These are phyloP conservation scores for Colletotrichum magnum DNA, from an alignment of 2,329 filamentous ascomycete species.

Conservation along the genomic window DNA sequence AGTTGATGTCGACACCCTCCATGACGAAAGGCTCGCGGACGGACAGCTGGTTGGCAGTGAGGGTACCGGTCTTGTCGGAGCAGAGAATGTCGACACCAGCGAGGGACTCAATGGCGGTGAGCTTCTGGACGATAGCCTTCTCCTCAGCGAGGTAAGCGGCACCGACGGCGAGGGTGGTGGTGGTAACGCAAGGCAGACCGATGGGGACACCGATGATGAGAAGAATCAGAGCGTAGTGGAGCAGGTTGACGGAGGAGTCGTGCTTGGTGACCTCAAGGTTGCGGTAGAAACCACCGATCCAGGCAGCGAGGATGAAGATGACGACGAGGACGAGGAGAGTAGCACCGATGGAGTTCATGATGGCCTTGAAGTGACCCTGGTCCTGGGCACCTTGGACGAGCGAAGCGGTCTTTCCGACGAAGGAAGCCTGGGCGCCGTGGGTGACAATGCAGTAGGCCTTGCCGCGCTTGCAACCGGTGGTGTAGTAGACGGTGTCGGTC, in stretches of 20 bases:
- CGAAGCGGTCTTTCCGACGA: slow-evolving; percentile 82
- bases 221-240: slow-evolving; percentile 78
- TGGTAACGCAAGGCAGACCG: slow-evolving; percentile 84
- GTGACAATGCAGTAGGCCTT: slow-evolving; percentile 80
- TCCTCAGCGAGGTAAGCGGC: slow-evolving; percentile 83
- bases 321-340: slow-evolving; percentile 81
- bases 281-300: slow-evolving; percentile 86
- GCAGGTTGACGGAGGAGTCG: slow-evolving; percentile 69
- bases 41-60: slow-evolving; percentile 81
- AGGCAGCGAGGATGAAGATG: slow-evolving; percentile 81
- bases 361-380: slow-evolving; percentile 84
- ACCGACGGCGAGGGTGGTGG: slow-evolving; percentile 82
- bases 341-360: slow-evolving; percentile 87
- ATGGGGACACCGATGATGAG: slow-evolving; percentile 85
- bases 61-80: slow-evolving; percentile 86
- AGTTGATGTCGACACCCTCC: slow-evolving; percentile 84
- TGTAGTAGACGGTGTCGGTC: slow-evolving; percentile 83
- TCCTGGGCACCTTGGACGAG: slow-evolving; percentile 83
- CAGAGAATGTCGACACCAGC: slow-evolving; percentile 83
- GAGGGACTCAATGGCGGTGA: slow-evolving; percentile 83
- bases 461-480: slow-evolving; percentile 85
- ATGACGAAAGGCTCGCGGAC: slow-evolving; percentile 84
- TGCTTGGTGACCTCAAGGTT: slow-evolving; percentile 73
- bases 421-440: slow-evolving; percentile 78
- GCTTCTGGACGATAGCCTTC: slow-evolving; percentile 85